phyloP scores from a whole-genome alignment of 2,329 filamentous ascomycete species.

The Thielaviopsis populi region DNA sequence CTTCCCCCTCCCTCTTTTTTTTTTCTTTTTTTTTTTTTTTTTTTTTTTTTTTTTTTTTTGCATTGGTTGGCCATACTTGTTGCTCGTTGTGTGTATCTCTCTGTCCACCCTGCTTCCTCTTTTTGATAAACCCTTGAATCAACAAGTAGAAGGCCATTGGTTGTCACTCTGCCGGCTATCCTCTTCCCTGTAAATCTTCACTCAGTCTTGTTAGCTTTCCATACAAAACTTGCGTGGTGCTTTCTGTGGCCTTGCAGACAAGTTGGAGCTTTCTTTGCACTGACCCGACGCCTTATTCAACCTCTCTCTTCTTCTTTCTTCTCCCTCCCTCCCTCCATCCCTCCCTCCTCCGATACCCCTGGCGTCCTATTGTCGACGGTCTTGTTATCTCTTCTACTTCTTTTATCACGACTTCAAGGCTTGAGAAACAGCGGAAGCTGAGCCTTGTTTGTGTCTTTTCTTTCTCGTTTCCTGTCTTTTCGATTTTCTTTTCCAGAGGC shows the following conservation, averaged over 20 bases:
- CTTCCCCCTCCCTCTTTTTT: too few relatives aligned
- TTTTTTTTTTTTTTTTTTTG: too few relatives aligned
- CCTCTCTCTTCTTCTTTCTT: slow-evolving; percentile 10
- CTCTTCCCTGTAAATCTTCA: slow-evolving; percentile 8
- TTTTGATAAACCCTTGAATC: slow-evolving; percentile 4
- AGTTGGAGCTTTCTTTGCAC: slow-evolving; percentile 6
- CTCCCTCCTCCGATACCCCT: slow-evolving; percentile 13
- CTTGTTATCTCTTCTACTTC: slow-evolving; percentile 3
- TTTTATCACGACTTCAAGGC: slow-evolving; percentile 2
- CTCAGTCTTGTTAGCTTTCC: background rate
- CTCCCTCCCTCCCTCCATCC: background rate
- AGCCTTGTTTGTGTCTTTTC: slow-evolving; percentile 7
- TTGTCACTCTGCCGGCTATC: slow-evolving; percentile 10
- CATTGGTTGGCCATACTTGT: background rate
- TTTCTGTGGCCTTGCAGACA: slow-evolving; percentile 7
- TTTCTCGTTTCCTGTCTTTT: background rate
- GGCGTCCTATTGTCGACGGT: slow-evolving; percentile 9
- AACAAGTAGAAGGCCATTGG: background rate
- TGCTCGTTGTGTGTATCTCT: background rate
- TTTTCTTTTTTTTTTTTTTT: too few relatives aligned
- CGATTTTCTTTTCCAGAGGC: background rate
- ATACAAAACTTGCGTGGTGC: slow-evolving; percentile 15
- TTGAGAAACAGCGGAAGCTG: slow-evolving; percentile 8
- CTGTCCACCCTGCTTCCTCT: background rate
- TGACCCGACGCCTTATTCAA: slow-evolving; percentile 1